Evolutionary conservation across 1,284 basidiomycete species (phyloP), one percentile per base, ranked within the genome.

Genomic region (Boletus semigastroideus): DNA sequence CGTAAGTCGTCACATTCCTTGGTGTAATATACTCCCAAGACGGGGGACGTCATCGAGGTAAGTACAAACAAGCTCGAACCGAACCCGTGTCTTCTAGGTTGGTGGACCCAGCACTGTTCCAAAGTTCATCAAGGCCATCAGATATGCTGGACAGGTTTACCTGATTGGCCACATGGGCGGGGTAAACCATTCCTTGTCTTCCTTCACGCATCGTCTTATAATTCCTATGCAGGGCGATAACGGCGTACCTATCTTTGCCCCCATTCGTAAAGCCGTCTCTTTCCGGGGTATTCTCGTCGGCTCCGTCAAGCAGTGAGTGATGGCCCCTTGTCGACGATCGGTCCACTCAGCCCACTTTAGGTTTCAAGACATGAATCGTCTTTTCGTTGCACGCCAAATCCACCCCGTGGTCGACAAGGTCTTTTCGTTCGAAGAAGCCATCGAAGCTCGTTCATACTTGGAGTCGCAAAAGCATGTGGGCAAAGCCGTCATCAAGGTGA

Each of bases 41-140:
- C 82, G 9, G 69, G 69, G 14, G 80, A 81, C 58, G 64, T 84
- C 37, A 67, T 86, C 42, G 83, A 86, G 63, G 78, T 80, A 31
- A 37, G 34, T 25, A 16, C 16, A 40, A 14, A 3, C 27, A 39
- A 27, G 37, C 8, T 38, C 17, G 6, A 39, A 36, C 38, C 13
- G 17, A 46, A 39, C 50, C 10, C 34, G 20, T 1, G 16, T 19
- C 36, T 31, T 14, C 22, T 11, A 77, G 72, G 72, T 79, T n/a
- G 80, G 81, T 4, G 82, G 83, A 1, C 56, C 72, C 4, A 75
- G 76, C 11, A 84, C 82, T 6, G 65, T 85, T 3, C 51, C 61
- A 11, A 75, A 78, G 54, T 74, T 73, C 7, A 66, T 79, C 51
- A 71, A 71, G 8, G 70, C 77, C 6, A 61, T 77, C 48, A 64